phyloP scores from a whole-genome alignment of 208 protist species.

The Acanthamoeba royreba region DNA sequence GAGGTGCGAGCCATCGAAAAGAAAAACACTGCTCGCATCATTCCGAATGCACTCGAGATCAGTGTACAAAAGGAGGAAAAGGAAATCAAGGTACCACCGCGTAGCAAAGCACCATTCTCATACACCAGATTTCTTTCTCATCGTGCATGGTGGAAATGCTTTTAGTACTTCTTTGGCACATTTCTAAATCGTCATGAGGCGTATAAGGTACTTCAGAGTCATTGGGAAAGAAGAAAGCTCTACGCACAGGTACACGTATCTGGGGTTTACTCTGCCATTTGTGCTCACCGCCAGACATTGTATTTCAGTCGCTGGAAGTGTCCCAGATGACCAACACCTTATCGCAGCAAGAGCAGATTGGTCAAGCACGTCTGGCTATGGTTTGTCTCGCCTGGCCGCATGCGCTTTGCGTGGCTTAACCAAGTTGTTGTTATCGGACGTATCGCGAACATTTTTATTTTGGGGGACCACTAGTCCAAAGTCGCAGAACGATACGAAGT shows the following conservation, averaged over 20 bases:
- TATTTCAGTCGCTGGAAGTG: neutral
- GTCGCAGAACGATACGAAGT: neutral
- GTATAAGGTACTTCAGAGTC: neutral
- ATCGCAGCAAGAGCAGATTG: neutral
- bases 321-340: neutral
- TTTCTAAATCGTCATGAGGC: neutral
- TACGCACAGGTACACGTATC: neutral
- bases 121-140: neutral
- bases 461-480: neutral
- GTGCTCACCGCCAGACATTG: too few relatives aligned
- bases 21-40: neutral
- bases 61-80: neutral
- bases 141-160: too few relatives aligned
- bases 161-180: conserved; percentile 15
- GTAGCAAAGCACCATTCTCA: neutral
- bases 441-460: neutral
- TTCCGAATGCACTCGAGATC: neutral
- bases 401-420: too few relatives aligned
- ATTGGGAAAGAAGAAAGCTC: neutral
- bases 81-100: neutral
- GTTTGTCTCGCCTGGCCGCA: neutral
- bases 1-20: neutral
- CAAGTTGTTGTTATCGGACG: too few relatives aligned
- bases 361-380: neutral
- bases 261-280: too few relatives aligned